Percentiles rank a stretch among this genome's conserved stretches.
phyloP scores from a whole-genome alignment of 2,329 filamentous ascomycete species.

The Akanthomyces uredinophilus region DNA sequence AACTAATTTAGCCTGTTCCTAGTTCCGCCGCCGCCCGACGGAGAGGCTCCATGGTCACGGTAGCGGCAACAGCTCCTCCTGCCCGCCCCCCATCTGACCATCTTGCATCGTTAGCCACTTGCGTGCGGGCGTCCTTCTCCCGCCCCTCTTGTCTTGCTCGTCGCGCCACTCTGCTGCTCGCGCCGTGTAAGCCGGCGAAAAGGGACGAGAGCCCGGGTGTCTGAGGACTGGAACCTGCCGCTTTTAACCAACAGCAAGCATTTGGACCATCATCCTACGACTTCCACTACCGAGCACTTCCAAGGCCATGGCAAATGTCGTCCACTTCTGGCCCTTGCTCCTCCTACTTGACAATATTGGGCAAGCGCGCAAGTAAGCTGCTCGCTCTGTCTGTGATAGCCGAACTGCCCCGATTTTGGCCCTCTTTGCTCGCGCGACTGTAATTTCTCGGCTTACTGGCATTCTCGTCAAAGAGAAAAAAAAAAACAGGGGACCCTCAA shows the following conservation, averaged over 20 bases:
- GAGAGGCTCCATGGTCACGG: not conserved
- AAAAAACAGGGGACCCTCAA: not conserved
- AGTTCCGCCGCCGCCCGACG: not conserved
- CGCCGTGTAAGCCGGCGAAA: conserved; percentile 6
- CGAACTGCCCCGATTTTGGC: not conserved
- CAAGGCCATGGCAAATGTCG: not conserved
- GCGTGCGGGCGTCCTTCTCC: not conserved
- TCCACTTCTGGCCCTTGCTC: not conserved
- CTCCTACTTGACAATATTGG: not conserved
- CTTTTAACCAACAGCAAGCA: not conserved
- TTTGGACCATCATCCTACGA: too few relatives aligned
- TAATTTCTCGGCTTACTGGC: conserved; percentile 12
- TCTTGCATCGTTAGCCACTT: conserved; percentile 4
- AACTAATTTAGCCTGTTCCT: not conserved
- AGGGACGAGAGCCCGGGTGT: not conserved
- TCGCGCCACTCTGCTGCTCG: conserved; percentile 6
- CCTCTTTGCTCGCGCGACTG: not conserved
- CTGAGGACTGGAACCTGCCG: not conserved
- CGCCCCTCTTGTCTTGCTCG: not conserved
- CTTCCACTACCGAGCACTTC: too few relatives aligned
- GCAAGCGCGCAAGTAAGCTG: not conserved
- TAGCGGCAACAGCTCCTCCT: not conserved
- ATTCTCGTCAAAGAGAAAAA: not conserved
- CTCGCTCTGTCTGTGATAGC: not conserved
- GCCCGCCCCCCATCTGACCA: conserved; percentile 3